Conservation (phyloP, 257 asterid genomes). For the Plantago ovata region DNA sequence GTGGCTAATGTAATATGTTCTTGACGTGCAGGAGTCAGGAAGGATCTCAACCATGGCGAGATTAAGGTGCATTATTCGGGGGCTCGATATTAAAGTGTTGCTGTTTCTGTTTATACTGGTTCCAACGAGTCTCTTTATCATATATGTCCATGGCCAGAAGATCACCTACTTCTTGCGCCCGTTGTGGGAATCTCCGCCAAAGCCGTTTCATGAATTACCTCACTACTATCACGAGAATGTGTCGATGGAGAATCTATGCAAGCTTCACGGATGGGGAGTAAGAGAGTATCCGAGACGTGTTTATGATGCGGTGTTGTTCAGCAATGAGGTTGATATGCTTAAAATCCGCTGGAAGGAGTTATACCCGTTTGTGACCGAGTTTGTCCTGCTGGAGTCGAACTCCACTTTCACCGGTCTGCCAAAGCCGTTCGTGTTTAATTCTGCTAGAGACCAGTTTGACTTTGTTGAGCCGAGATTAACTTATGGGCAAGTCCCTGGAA, state of each 20-base stretch:
- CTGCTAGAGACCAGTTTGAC: constrained; percentile 43
- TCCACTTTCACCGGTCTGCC: constrained; percentile 82
- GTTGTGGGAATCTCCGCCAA: constrained; percentile 82
- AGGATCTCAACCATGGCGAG: constrained; percentile 44
- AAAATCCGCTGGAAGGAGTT: constrained; percentile 81
- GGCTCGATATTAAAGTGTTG: constrained; percentile 57
- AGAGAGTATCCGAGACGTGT: constrained; percentile 81
- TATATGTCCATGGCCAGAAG: constrained; percentile 75
- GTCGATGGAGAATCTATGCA: constrained; percentile 74
- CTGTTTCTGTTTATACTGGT: constrained; percentile 49
- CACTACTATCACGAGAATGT: constrained; percentile 79
- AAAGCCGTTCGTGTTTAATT: constrained; percentile 61
- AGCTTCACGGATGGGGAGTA: constrained; percentile 79
- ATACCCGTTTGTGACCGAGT: constrained; percentile 69
- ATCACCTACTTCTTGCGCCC: constrained; percentile 81
- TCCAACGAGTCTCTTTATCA: constrained; percentile 44
- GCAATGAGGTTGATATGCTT: constrained; percentile 76
- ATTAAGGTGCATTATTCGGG: constrained; percentile 58
- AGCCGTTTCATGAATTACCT: constrained; percentile 64
- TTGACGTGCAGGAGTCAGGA: constrained; percentile 44
- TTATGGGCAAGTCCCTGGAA: constrained; percentile 66
- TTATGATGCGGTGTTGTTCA: constrained; percentile 78
- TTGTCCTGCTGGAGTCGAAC: constrained; percentile 77
- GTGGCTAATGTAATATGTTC: constrained; percentile 10
- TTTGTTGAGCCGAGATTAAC: constrained; percentile 71